These are phyloP conservation scores for Nidula microcarpa DNA, from an alignment of 768 basidiomycete genomes.

Conservation along the genomic window DNA sequence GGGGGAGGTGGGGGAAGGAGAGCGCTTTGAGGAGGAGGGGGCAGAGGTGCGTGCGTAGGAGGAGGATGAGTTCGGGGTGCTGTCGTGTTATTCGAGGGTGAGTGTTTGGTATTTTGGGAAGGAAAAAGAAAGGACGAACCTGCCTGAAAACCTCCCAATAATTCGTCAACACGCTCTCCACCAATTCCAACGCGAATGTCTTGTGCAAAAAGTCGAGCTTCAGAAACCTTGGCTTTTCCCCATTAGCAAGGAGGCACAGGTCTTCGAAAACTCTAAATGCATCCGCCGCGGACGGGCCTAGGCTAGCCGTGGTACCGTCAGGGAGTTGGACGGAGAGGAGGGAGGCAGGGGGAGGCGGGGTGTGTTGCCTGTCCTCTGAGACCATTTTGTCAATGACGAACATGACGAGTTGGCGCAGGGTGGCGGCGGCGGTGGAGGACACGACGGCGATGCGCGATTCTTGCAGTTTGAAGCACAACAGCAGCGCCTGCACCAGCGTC, in stretches of 20 bases:
- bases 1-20: conserved; percentile 47
- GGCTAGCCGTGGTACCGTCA: conserved; percentile 56
- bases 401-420: conserved; percentile 94
- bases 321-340: conserved; percentile 55
- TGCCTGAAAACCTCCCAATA: conserved; percentile 83
- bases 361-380: conserved; percentile 57
- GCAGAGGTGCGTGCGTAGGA: conserved; percentile 88
- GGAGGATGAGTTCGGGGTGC: conserved; percentile 80
- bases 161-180: conserved; percentile 94
- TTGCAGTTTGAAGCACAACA: conserved; percentile 94
- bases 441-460: conserved; percentile 96
- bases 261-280: conserved; percentile 91
- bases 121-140: too few species aligned
- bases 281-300: conserved; percentile 79
- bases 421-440: conserved; percentile 95
- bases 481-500: conserved; percentile 57
- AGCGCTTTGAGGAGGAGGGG: conserved; percentile 85
- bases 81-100: too few species aligned
- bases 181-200: conserved; percentile 95
- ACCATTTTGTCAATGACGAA: conserved; percentile 95
- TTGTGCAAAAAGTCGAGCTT: conserved; percentile 81
- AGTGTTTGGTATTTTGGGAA: too few species aligned
- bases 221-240: conserved; percentile 77
- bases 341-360: conserved; percentile 21
- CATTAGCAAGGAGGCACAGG: conserved; percentile 82